phyloP scores from a whole-genome alignment of 163 green algal species.

The Scenedesmus sp. region DNA sequence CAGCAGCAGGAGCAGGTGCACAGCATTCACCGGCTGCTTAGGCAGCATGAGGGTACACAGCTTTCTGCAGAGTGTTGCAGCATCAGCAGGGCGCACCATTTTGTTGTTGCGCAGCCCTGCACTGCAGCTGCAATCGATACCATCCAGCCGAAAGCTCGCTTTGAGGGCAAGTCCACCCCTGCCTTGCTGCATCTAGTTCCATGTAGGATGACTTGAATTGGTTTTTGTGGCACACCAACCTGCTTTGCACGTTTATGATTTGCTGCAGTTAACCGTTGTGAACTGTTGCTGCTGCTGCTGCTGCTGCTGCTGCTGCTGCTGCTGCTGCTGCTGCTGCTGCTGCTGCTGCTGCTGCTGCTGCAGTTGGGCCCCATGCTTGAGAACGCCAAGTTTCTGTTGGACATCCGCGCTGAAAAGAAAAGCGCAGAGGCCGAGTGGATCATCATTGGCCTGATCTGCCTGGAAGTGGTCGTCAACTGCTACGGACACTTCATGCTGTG shows the following conservation, averaged over 20 bases:
- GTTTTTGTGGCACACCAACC: too few species aligned
- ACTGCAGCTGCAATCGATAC: neutral
- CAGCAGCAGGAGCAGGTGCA: neutral
- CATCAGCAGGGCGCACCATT: neutral
- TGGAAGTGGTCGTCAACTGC: conserved; percentile 38
- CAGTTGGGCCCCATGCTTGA: conserved; percentile 58
- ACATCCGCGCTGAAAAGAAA: conserved; percentile 53
- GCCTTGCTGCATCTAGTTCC: too few species aligned
- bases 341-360: neutral
- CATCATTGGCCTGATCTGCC: conserved; percentile 51
- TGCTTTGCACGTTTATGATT: neutral
- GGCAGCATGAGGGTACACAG: too few species aligned
- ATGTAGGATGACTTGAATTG: too few species aligned
- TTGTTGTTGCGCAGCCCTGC: neutral
- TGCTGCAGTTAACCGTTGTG: too few species aligned
- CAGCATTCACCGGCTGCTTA: too few species aligned
- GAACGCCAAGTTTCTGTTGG: conserved; percentile 60
- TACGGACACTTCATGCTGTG: conserved; percentile 23
- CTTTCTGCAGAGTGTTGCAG: too few species aligned
- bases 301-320: conserved; percentile 33
- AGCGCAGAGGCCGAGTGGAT: conserved; percentile 32
- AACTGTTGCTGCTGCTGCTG: neutral
- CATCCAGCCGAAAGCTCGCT: too few species aligned
- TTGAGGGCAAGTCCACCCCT: too few species aligned
- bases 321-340: neutral